Evolutionary conservation across 331 rosid species (phyloP).

Genomic region (Cydonia oblonga): DNA sequence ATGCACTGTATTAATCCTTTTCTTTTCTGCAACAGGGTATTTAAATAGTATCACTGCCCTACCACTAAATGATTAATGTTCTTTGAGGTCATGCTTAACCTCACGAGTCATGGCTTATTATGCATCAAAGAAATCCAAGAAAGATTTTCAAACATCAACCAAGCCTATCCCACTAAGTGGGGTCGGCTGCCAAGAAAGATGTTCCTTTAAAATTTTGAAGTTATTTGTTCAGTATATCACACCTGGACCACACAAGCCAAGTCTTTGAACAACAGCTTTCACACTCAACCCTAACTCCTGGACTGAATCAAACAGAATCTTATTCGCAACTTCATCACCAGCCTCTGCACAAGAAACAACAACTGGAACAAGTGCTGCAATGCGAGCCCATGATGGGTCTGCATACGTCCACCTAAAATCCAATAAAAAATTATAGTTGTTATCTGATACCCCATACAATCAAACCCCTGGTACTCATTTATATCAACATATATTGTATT

Average conservation of each 20-base stretch:
- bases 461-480: background rate
- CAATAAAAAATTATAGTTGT: conserved; percentile 22
- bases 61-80: background rate
- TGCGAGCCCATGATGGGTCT: conserved; percentile 95
- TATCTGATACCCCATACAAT: conserved; percentile 10
- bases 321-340: conserved; percentile 82
- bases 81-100: background rate
- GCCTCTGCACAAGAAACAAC: conserved; percentile 84
- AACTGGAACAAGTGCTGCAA: conserved; percentile 89
- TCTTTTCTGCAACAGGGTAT: background rate
- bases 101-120: background rate
- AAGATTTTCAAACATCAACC: too few relatives aligned
- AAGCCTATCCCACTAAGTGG: too few relatives aligned
- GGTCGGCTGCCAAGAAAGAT: too few relatives aligned
- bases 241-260: conserved; percentile 76
- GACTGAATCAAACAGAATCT: conserved; percentile 60
- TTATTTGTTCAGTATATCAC: conserved; percentile 1
- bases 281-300: conserved; percentile 74
- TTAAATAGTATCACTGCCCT: background rate
- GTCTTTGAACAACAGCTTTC: conserved; percentile 83
- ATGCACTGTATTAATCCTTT: background rate
- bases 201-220: too few relatives aligned
- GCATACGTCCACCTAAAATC: conserved; percentile 87
- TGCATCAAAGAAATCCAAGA: background rate
- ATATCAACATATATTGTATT: background rate